phyloP scores from a whole-genome alignment of 106 monocot genomes.

The Allium cepa region DNA sequence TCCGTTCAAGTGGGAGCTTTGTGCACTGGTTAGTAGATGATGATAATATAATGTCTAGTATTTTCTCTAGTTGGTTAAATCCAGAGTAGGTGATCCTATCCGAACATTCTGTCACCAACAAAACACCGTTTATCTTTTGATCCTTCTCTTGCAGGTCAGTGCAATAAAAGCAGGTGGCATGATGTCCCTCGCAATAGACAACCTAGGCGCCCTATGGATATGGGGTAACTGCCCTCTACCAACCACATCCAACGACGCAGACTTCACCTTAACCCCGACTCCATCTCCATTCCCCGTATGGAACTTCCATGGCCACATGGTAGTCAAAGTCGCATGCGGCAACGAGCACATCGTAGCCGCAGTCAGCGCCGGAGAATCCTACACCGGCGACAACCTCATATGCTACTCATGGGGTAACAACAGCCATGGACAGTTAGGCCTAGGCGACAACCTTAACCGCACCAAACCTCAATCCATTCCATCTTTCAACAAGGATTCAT shows the following conservation, averaged over 20 bases:
- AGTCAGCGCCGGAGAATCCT: slow-evolving; percentile 49
- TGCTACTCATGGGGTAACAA: slow-evolving; percentile 86
- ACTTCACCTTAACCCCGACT: slow-evolving; percentile 30
- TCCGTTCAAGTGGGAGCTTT: too few relatives aligned
- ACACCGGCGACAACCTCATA: slow-evolving; percentile 30
- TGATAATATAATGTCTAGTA: too few relatives aligned
- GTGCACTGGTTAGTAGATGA: too few relatives aligned
- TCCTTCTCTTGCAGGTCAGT: slow-evolving; percentile 31
- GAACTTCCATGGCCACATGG: slow-evolving; percentile 76
- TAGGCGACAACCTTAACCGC: slow-evolving; percentile 49
- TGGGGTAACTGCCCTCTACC: slow-evolving; percentile 73
- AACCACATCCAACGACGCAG: slow-evolving; percentile 19
- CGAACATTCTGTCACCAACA: too few relatives aligned
- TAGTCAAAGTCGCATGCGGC: slow-evolving; percentile 81
- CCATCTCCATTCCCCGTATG: slow-evolving; percentile 51
- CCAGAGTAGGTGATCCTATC: too few relatives aligned
- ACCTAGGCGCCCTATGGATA: slow-evolving; percentile 59
- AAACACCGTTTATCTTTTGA: too few relatives aligned
- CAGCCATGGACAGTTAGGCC: slow-evolving; percentile 71
- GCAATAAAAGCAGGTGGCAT: slow-evolving; percentile 73
- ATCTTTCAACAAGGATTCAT: slow-evolving; percentile 37
- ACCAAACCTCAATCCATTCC: slow-evolving; percentile 34
- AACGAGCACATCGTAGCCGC: slow-evolving; percentile 74
- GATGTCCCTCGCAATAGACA: slow-evolving; percentile 82
- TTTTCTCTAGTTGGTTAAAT: too few relatives aligned